Evolutionary conservation across 805 yeast species (phyloP).

Genomic region (Yamadazyma olivae): DNA sequence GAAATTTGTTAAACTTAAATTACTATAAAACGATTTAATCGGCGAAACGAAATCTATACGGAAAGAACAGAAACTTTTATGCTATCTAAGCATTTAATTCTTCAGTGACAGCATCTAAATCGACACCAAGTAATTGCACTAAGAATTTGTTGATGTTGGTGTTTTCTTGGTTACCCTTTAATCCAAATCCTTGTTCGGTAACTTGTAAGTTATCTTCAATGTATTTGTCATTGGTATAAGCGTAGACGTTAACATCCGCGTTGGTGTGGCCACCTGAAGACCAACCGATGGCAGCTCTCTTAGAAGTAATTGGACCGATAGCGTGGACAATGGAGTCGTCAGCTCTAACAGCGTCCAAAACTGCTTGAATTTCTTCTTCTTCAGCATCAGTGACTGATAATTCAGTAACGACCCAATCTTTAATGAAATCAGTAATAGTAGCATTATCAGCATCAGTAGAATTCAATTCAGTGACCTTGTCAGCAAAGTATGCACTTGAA

Average conservation of each 20-base stretch:
- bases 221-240: slow-evolving; percentile 3
- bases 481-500: slow-evolving; percentile 70
- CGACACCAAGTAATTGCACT: slow-evolving; percentile 45
- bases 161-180: slow-evolving; percentile 79
- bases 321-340: slow-evolving; percentile 1
- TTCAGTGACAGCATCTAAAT: slow-evolving; percentile 45
- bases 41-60: no score
- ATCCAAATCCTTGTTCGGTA: slow-evolving; percentile 24
- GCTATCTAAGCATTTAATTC: slow-evolving; percentile 2
- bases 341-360: slow-evolving; percentile 3
- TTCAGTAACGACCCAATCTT: slow-evolving; percentile 2
- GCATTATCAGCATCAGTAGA: slow-evolving; percentile 2
- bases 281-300: slow-evolving; percentile 7
- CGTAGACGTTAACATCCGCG: slow-evolving; percentile 2
- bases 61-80: not conserved
- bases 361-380: slow-evolving; percentile 5
- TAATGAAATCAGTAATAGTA: slow-evolving; percentile 3
- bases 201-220: not conserved
- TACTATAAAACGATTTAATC: not conserved
- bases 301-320: slow-evolving; percentile 2
- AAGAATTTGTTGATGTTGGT: slow-evolving; percentile 72
- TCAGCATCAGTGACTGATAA: slow-evolving; percentile 4
- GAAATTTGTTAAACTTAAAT: no score
- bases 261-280: slow-evolving; percentile 5
- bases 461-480: slow-evolving; percentile 14